Base-by-base conservation (phyloP, 2,329 filamentous ascomycete species). In the Aspergillus hortae region DNA sequence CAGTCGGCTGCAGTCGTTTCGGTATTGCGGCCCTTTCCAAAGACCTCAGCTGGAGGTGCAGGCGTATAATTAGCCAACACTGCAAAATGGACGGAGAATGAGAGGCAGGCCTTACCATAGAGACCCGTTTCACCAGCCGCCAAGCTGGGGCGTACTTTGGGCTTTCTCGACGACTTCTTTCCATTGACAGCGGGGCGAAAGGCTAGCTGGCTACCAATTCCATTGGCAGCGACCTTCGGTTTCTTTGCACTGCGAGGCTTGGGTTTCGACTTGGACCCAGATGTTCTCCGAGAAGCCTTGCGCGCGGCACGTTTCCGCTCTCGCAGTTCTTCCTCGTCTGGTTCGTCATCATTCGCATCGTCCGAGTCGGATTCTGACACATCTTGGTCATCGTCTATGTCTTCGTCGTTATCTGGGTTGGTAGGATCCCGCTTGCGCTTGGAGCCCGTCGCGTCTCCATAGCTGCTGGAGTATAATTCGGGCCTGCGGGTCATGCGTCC, bases 1-100 rank as follows among this genome's bases (percentile, higher is more conserved):
- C 83, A 86, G 49, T 78, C 72, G 33, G 79, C 77, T 11, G 80
- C 80, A 27, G 81, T 79, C 33, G 80, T 77, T 52, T 85, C 81
- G 21, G 80, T 65, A 36, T 75, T 76, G 57, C 79, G 76, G 46
- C 73, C 77, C 56, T 77, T 75, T 30, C 77, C 79, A 63, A 86
- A 86, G 14, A 86, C 77, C 60, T 86, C 81, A 56, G 78, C 82
- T 83, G 57, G 19, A 46, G 25, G 47, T 33, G 58, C 11, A 35
- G 38, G 27, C 27, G 27, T 30, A 30, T 30, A 21, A 52, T 72
- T 53, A 73, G 65, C 56, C 49, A 51, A 30, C 23, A 9, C 27
- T 30, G 27, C 27, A 30, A 10, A 30, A 10, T 30, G 27, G 27
- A 30, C 10, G 7, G 10, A 10, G 10, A 30, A 30, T 30, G 11